Percentiles rank a stretch among this genome's conserved stretches.
phyloP scores from a whole-genome alignment of 257 asterid genomes.

The Pogostemon cablin region DNA sequence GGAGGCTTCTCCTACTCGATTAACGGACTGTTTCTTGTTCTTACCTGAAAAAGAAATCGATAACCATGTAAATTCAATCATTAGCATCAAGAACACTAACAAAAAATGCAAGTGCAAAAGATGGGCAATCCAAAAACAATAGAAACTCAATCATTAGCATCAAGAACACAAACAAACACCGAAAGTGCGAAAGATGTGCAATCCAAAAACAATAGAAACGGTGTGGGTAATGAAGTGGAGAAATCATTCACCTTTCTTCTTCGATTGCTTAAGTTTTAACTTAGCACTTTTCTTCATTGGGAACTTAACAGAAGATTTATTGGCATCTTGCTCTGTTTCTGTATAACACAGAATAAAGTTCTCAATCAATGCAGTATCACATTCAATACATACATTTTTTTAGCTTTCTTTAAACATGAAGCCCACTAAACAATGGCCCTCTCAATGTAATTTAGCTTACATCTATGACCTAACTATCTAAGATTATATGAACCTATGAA shows the following conservation, averaged over 20 bases:
- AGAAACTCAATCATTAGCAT: slow-evolving; percentile 1
- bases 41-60: slow-evolving; percentile 47
- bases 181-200: neutral
- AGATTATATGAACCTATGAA: neutral
- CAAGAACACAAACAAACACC: neutral
- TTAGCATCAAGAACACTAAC: neutral
- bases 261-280: slow-evolving; percentile 53
- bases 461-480: neutral
- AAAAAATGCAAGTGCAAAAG: neutral
- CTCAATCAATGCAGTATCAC: slow-evolving; percentile 20
- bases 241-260: slow-evolving; percentile 60
- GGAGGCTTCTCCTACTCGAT: slow-evolving; percentile 44
- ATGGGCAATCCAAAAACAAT: neutral
- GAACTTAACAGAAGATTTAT: slow-evolving; percentile 47
- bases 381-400: neutral
- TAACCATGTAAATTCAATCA: neutral
- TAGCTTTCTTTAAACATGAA: neutral
- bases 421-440: neutral
- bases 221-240: neutral
- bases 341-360: slow-evolving; percentile 15
- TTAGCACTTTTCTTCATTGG: slow-evolving; percentile 69
- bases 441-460: neutral
- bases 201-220: neutral
- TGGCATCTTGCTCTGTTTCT: slow-evolving; percentile 44
- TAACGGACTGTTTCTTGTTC: slow-evolving; percentile 43